Base-by-base conservation (phyloP, 495 filamentous ascomycete genomes). In the Trichoderma erinaceum region DNA sequence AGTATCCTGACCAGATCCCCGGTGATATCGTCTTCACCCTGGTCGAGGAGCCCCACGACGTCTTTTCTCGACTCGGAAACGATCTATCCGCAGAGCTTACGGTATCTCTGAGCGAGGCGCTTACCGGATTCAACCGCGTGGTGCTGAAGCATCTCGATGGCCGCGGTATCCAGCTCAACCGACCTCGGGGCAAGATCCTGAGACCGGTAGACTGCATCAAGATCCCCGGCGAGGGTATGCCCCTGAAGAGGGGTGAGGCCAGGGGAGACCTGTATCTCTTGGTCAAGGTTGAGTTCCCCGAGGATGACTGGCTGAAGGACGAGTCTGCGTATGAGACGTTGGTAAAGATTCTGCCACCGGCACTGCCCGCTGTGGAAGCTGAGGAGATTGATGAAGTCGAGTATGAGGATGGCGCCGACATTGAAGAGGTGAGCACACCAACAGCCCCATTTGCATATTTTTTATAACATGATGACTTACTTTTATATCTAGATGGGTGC, bases 91-190 rank as follows among this genome's bases (percentile, higher is more conserved):
- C 95, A 15, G 84, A 88, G 50, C 79, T 99, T 15, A 84, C 89
- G 13, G 80, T 99, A 71, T 91, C 90, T 25, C 81, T 99, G 38
- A 87, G 87, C 38, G 95, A 99, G 75, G 88, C 93, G 15, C 78
- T 99, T 66, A 88, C 85, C 43, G 95, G 96, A 10, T 97, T 99
- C 80, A 90, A 90, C 21, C 89, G 93, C 48, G 91, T 96, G 15
- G 92, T 97, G 13, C 65, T 98, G 69, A 94, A 92, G 72, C 95
- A 99, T 75, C 87, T 99, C 5, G 95, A 99, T 73, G 95, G 94
- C 16, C 85, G 95, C 66, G 95, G 96, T 27, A 96, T 99, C 67
- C 85, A 90, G 67, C 78, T 98, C 63, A 83, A 85, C 66, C 88
- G 95, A 72, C 87, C 87, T 3, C 80, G 84, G 61, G 93, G 92